Conservation (phyloP, 352 stramenopile genomes). For the Pythium brachiatum region DNA sequence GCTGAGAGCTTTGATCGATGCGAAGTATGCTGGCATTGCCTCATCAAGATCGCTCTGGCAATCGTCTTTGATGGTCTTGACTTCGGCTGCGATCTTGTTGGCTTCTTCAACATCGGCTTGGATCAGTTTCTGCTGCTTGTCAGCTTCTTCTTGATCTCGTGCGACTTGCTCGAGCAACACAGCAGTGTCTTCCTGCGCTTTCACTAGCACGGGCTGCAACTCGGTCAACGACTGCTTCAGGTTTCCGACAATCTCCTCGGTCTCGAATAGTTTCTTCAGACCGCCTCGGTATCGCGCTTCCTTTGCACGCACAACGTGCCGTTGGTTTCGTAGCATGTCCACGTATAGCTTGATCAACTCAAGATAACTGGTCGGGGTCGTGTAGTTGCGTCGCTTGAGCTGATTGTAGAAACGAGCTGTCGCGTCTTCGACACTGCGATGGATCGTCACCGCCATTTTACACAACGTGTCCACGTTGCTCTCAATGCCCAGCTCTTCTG, state of each 20-base stretch:
- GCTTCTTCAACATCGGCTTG: conserved; percentile 90
- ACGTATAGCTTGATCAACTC: conserved; percentile 95
- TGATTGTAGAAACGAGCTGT: conserved; percentile 77
- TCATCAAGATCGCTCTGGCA: conserved; percentile 92
- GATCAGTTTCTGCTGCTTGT: conserved; percentile 90
- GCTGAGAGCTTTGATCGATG: conserved; percentile 88
- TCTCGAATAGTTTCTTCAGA: conserved; percentile 92
- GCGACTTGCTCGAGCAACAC: conserved; percentile 85
- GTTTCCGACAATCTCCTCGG: conserved; percentile 91
- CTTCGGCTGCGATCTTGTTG: conserved; percentile 89
- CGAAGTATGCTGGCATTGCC: conserved; percentile 91
- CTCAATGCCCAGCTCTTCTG: conserved; percentile 87
- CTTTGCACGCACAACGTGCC: conserved; percentile 79
- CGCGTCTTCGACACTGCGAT: conserved; percentile 88
- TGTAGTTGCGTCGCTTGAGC: conserved; percentile 92
- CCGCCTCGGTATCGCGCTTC: conserved; percentile 80
- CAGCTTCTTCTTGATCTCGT: conserved; percentile 89
- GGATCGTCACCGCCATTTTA: conserved; percentile 92
- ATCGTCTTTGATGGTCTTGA: conserved; percentile 93
- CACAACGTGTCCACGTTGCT: conserved; percentile 87
- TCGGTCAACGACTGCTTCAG: conserved; percentile 90
- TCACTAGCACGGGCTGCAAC: conserved; percentile 88
- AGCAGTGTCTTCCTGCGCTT: conserved; percentile 88
- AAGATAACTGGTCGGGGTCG: conserved; percentile 94
- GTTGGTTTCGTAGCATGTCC: conserved; percentile 87